Base-by-base conservation (phyloP, 2,329 filamentous ascomycete genomes). In the Aspergillus cejpii region DNA sequence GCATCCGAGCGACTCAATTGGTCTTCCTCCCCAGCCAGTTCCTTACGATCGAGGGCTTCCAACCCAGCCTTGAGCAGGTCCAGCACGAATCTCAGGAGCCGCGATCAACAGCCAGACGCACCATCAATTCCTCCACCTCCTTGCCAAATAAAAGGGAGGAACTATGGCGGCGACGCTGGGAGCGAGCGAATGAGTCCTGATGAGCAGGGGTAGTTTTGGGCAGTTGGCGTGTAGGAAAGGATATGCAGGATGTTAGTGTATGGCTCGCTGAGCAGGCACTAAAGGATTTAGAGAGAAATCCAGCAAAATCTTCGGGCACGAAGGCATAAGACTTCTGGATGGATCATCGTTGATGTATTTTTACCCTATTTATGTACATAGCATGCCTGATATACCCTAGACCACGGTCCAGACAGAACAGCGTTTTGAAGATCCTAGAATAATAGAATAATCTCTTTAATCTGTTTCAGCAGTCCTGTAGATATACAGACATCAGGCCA, bases 81-180 rank as follows among this genome's bases (percentile, higher is more conserved):
- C 11, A 55, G 50, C 36, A 49, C 49, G 15, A 54, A 39, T 39
- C 45, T 31, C 23, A 41, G 39, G n/a, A 48, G 51, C 36, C 54
- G 24, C 37, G 52, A 48, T 44, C 44, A 50, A n/a, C 45, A 58
- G 44, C 46, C 47, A 15, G 27, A 47, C 37, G 28, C 40, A 8
- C 37, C 48, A 2, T 45, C 47, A 1, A 44, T 45, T 11, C 59
- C 59, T 6, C 60, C 60, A 10, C 52, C 60, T 1, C 59, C 68
- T 0, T 69, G 2, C 64, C 66, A 3, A 74, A 68, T 41, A 74
- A 72, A 45, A 71, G 72, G 6, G 68, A 74, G 44, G 73, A 75
- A 44, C 55, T 74, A 6, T 75, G 73, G 73, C 61, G 62, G 33
- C 65, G 72, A 20, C 65, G 73, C 24, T 75, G 72, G 73, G 66